Evolutionary conservation across 495 filamentous ascomycete genomes (phyloP), one percentile per base, ranked within the genome.

Genomic region (Aspergillus panamensis): DNA sequence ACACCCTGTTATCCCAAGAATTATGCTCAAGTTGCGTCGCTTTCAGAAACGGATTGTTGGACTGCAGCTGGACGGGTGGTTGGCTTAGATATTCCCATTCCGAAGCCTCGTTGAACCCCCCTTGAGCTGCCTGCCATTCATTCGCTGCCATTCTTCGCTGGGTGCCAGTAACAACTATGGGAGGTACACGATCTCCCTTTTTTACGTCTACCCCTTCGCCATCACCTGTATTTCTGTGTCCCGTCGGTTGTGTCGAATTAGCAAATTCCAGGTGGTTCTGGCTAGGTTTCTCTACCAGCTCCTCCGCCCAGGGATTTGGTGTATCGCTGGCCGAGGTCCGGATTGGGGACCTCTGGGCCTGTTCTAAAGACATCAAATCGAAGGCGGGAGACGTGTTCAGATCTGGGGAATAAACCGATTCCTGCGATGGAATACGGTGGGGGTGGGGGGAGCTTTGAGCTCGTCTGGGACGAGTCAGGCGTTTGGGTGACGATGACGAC

Each of bases 1-100:
- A 65, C 37, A 66, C 29, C 58, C 62, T 65, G 20, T 69, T 62
- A 13, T 64, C 68, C 58, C 60, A 64, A 10, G 66, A 62, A 31
- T 69, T 67, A 8, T 62, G 55, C 3, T 65, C 56, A 8, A 61
- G 52, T 3, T 69, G 52, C 47, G 66, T 61, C 2, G 69, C 55
- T 35, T 75, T 76, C 52, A 77, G 39, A 48, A 78, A 78, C 12
- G 76, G 76, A 48, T 78, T 78, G 45, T 77, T 78, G 8, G 76
- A 77, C 35, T 69, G 73, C 12, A 78, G 61, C 37, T 66, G 72
- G n/a, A 69, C 60, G 0, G 72, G 65, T 0, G 65, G 43, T 25
- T 51, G 30, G 5, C 55, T 55, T 19, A 61, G 19, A 50, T 69
- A 59, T 44, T 73, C 71, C 62, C 68, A 69, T 13, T 60, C 62